Evolutionary conservation across 768 basidiomycete genomes (phyloP).

Genomic region (Mycena latifolia): DNA sequence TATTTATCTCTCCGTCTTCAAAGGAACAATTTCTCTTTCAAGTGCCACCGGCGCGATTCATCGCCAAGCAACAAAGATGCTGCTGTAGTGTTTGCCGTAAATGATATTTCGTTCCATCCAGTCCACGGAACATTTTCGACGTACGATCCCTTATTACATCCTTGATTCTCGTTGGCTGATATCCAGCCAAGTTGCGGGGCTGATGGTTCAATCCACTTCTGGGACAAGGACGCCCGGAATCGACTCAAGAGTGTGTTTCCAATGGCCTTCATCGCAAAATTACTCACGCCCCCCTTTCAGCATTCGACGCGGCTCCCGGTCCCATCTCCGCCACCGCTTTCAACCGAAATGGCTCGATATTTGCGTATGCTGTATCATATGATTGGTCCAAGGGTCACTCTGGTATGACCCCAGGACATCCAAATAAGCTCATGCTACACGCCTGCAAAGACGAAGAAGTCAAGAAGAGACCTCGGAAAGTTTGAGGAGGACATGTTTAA

Average conservation of each 20-base stretch:
- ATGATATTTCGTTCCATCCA: slow-evolving; percentile 89
- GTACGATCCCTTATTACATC: slow-evolving; percentile 60
- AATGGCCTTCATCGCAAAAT: slow-evolving; percentile 23
- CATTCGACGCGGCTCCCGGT: slow-evolving; percentile 79
- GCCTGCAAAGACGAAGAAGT: slow-evolving; percentile 91
- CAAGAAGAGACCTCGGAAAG: slow-evolving; percentile 69
- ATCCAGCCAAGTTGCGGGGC: slow-evolving; percentile 61
- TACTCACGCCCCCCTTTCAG: slow-evolving; percentile 45
- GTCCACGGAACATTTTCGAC: slow-evolving; percentile 89
- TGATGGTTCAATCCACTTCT: slow-evolving; percentile 92
- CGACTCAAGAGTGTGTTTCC: slow-evolving; percentile 83
- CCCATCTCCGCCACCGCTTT: slow-evolving; percentile 87
- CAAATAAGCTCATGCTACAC: slow-evolving; percentile 88
- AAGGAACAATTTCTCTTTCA: slow-evolving; percentile 90
- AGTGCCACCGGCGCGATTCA: slow-evolving; percentile 78
- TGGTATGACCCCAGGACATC: slow-evolving; percentile 73
- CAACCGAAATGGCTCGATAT: slow-evolving; percentile 89
- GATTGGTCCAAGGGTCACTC: slow-evolving; percentile 95
- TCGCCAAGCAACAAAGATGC: slow-evolving; percentile 71
- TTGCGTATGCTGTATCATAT: slow-evolving; percentile 93
- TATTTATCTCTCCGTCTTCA: neutral
- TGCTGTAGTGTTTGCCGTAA: slow-evolving; percentile 84
- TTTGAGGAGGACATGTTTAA: slow-evolving; percentile 30
- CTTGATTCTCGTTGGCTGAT: slow-evolving; percentile 38
- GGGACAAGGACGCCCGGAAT: slow-evolving; percentile 95